Percentiles rank a stretch among this genome's conserved stretches.
These are phyloP conservation scores for Drosera capensis DNA, from an alignment of 148 eudicot genomes.

Conservation along the genomic window DNA sequence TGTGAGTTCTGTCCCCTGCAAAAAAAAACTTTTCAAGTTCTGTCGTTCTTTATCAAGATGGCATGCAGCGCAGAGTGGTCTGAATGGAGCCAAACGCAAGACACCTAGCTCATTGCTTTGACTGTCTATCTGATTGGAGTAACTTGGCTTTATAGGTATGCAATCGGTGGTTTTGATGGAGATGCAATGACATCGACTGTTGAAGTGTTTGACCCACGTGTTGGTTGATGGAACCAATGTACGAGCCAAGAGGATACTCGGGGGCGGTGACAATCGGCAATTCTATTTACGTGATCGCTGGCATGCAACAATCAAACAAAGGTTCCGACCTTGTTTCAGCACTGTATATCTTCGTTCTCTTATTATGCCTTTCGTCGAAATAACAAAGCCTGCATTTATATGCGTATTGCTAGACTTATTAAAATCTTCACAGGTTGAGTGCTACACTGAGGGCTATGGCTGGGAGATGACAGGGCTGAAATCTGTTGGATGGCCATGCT, in stretches of 20 bases:
- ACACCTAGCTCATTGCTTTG: not conserved
- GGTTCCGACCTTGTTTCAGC: no score
- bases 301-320: constrained; percentile 14
- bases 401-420: not conserved
- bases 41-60: not conserved
- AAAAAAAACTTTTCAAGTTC: no score
- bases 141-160: constrained; percentile 28
- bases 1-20: no score
- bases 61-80: not conserved
- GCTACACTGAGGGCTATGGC: constrained; percentile 42
- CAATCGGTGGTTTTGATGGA: constrained; percentile 64
- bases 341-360: constrained; percentile 14
- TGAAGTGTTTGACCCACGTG: constrained; percentile 56
- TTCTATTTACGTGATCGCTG: constrained; percentile 39
- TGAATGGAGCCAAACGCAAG: not conserved
- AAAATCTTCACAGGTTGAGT: constrained; percentile 35
- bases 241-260: constrained; percentile 27
- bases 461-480: constrained; percentile 36
- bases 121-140: not conserved
- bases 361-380: not conserved
- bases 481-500: constrained; percentile 49
- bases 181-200: constrained; percentile 31
- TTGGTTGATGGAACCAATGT: constrained; percentile 42
- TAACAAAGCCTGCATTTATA: not conserved
- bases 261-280: constrained; percentile 31